Base-by-base conservation (phyloP, 1,284 basidiomycete genomes). In the Meira nashicola region DNA sequence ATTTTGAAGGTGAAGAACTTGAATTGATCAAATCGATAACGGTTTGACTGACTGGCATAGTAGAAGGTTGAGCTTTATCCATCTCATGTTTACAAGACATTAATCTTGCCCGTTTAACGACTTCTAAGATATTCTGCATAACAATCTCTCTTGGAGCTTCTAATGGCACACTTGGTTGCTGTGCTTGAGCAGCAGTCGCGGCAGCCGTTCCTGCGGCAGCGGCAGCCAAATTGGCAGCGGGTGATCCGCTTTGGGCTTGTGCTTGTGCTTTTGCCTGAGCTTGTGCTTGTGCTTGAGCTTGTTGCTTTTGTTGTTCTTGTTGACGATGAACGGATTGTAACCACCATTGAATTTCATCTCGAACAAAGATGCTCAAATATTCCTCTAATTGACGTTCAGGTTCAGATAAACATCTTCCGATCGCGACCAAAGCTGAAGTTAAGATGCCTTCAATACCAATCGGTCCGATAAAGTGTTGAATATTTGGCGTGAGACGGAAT, bases 401-500 rank as follows among this genome's bases (percentile, higher is more conserved):
- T 74, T 93, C 88, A 2, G 91, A 93, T 50, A 99, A 82, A 59
- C 87, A 89, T 55, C 92, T 84, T 1, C 88, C 93, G 52, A 98
- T 90, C 0, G 94, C 89, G 83, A 96, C 89, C 39, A 96, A 86
- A 0, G 89, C 86, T 9, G 89, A 84, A 0, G 90, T 87, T 54
- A 98, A 81, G 37, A 96, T 81, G 15, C 94, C 95, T 78, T 99
- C 96, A 11, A 88, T 89, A 39, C 90, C 88, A 53, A 91, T 85
- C 1, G 89, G 88, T 0, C 90, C 92, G 54, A 98, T 82, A 81
- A 98, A 95, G 71, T 86, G 83, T 79, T 99, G 96, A 82, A 99
- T 86, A 79, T 96, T 97, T 2, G 93, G 93, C 11, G 92, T 96
- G 67, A 96, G 86, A 10, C 95, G 87, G 88, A 99, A 99, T 0